phyloP scores from a whole-genome alignment of 225 moss, liverwort and hornwort genomes.

The Anthoceros angustus region DNA sequence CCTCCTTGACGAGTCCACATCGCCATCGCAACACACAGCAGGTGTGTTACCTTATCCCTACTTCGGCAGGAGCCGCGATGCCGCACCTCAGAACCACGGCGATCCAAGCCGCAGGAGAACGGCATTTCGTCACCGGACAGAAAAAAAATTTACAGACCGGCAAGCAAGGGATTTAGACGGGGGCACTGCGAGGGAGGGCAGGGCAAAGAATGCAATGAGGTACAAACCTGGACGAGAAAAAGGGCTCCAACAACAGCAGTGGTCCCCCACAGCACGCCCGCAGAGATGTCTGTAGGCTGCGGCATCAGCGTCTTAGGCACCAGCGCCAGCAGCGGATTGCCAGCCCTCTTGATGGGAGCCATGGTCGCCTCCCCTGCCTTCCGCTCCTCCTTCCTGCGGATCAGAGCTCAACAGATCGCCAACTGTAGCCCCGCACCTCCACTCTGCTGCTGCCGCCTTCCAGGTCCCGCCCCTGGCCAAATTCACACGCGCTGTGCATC shows the following conservation, averaged over 20 bases:
- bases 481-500: background rate
- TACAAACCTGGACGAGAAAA: background rate
- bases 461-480: background rate
- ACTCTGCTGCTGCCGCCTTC: background rate
- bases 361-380: background rate
- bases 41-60: too few relatives aligned
- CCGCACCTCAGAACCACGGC: too few relatives aligned
- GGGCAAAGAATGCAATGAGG: background rate
- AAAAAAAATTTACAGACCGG: background rate
- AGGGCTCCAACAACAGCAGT: background rate
- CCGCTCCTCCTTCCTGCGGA: background rate
- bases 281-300: background rate
- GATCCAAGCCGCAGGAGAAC: too few relatives aligned
- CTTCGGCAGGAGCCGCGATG: too few relatives aligned
- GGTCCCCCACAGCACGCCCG: background rate
- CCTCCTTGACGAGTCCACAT: too few relatives aligned
- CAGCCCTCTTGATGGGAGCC: conserved; percentile 5
- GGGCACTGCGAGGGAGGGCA: background rate
- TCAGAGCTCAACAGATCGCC: background rate
- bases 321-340: conserved; percentile 1
- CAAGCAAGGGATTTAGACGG: background rate
- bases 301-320: background rate
- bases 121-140: too few relatives aligned
- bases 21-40: too few relatives aligned
- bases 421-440: background rate